Percentiles rank a stretch among this genome's conserved stretches.
Conservation (phyloP, 805 yeast species). For the Metschnikowia shivogae region DNA sequence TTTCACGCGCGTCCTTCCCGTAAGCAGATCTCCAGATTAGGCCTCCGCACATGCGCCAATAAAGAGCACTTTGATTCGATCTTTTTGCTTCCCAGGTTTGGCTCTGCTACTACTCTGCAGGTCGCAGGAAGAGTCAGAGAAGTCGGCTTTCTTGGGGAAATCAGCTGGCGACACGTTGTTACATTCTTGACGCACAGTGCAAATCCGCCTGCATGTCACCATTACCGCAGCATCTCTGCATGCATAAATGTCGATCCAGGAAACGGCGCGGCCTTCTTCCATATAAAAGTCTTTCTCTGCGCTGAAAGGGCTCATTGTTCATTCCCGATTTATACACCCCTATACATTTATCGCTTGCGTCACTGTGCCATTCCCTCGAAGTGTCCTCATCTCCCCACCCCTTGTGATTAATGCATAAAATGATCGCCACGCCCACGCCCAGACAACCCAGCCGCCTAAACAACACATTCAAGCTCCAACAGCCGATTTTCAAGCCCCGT, state of each 20-base stretch:
- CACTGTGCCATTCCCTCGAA: background rate
- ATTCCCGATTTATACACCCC: background rate
- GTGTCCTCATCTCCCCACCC: background rate
- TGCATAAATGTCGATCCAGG: background rate
- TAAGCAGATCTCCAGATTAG: slow-evolving; percentile 1
- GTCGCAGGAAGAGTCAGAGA: too few species aligned
- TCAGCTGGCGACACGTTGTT: background rate
- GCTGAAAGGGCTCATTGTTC: too few species aligned
- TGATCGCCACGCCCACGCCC: background rate
- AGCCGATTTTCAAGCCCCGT: background rate
- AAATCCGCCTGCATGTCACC: background rate
- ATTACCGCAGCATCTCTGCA: slow-evolving; percentile 5
- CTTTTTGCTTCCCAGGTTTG: too few species aligned
- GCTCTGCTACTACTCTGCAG: too few species aligned
- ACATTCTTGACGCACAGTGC: slow-evolving; percentile 1
- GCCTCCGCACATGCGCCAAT: background rate
- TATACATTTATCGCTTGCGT: background rate
- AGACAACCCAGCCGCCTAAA: slow-evolving; percentile 1
- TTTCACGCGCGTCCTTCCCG: background rate
- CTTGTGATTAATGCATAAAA: background rate
- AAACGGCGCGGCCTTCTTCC: background rate
- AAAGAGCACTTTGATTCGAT: too few species aligned
- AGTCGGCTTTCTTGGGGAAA: too few species aligned
- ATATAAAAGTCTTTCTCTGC: too few species aligned
- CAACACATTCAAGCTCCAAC: background rate